phyloP scores from a whole-genome alignment of 2,329 filamentous ascomycete species.

The Ophiosphaerella herpotricha region DNA sequence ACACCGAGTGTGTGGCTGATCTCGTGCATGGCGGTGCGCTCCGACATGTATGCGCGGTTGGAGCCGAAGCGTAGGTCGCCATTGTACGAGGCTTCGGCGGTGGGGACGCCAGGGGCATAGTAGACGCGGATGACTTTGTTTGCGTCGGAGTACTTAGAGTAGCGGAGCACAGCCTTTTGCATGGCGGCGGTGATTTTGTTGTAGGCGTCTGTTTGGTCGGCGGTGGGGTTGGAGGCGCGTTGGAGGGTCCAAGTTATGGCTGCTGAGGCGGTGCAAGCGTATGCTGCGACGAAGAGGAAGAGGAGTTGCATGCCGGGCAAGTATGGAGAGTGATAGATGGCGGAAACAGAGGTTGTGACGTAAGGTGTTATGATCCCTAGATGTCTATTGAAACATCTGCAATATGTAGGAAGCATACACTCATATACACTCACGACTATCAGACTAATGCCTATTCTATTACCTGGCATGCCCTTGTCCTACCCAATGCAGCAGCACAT shows the following conservation, averaged over 20 bases:
- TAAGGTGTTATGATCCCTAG: too few relatives aligned
- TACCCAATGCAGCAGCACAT: background rate
- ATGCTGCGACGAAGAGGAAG: constrained; percentile 23
- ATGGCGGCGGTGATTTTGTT: constrained; percentile 38
- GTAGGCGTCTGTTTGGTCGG: constrained; percentile 41
- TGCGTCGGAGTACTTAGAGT: constrained; percentile 25
- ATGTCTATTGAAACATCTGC: too few relatives aligned
- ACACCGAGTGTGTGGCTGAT: constrained; percentile 42
- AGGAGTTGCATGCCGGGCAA: constrained; percentile 26
- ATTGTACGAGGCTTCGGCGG: constrained; percentile 43
- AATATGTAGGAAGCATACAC: background rate
- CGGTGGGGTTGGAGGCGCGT: constrained; percentile 33
- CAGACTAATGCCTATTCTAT: background rate
- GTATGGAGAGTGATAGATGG: background rate
- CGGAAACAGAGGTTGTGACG: background rate
- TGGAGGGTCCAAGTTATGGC: constrained; percentile 33
- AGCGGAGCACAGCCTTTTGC: constrained; percentile 35
- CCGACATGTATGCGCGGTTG: constrained; percentile 40
- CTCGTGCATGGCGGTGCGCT: constrained; percentile 44
- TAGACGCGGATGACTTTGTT: constrained; percentile 34
- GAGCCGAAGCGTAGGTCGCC: constrained; percentile 42
- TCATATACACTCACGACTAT: background rate
- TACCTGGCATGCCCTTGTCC: background rate
- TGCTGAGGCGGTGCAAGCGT: constrained; percentile 24
- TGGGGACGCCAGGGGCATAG: constrained; percentile 40